phyloP scores from a whole-genome alignment of 306 rosid species.

The Fragaria nilgerrensis region DNA sequence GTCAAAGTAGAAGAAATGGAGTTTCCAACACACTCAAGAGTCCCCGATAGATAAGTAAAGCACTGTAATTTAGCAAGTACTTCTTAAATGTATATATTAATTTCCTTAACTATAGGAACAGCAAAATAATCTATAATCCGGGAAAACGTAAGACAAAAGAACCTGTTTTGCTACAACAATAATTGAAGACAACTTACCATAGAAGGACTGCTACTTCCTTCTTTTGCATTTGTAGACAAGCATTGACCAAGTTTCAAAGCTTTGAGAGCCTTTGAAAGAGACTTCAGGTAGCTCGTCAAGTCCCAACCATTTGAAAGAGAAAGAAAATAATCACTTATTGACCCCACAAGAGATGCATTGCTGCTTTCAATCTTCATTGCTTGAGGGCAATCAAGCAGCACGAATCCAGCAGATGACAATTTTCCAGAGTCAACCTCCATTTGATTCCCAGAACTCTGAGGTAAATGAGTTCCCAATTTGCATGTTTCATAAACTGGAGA shows the following conservation, averaged over 20 bases:
- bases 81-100: background rate
- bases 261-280: slow-evolving; percentile 90
- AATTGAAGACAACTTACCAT: slow-evolving; percentile 43
- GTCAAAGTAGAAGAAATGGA: background rate
- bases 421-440: slow-evolving; percentile 90
- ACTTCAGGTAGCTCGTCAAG: slow-evolving; percentile 89
- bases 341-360: slow-evolving; percentile 91
- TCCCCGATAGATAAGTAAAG: background rate
- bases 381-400: slow-evolving; percentile 95
- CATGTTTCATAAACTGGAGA: slow-evolving; percentile 92
- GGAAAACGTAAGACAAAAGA: background rate
- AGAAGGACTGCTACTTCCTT: slow-evolving; percentile 80
- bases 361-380: slow-evolving; percentile 95
- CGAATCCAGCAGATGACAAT: slow-evolving; percentile 71
- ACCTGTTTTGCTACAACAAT: background rate
- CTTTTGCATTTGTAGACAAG: slow-evolving; percentile 65
- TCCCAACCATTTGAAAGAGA: slow-evolving; percentile 98
- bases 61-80: background rate
- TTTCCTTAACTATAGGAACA: background rate
- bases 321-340: slow-evolving; percentile 90
- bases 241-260: slow-evolving; percentile 77
- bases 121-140: background rate
- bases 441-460: slow-evolving; percentile 77
- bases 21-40: background rate
- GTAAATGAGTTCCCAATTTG: slow-evolving; percentile 94